These are phyloP conservation scores for Cryptococcus amylolentus DNA, from an alignment of 1,284 basidiomycete genomes.

Conservation along the genomic window DNA sequence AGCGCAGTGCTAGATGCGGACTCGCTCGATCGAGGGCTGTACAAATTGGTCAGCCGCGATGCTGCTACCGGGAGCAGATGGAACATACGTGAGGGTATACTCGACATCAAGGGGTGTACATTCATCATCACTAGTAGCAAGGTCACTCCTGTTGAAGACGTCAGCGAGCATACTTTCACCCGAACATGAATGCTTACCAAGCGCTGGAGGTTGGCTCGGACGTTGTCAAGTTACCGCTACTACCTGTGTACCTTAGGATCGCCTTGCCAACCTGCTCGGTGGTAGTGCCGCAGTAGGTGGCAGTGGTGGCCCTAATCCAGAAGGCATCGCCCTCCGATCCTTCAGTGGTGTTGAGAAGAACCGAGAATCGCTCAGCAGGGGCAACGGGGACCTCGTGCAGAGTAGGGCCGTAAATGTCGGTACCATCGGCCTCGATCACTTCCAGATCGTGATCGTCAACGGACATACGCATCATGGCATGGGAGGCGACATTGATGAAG, in stretches of 20 bases:
- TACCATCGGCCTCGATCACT: slow-evolving; percentile 33
- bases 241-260: neutral
- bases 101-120: slow-evolving; percentile 18
- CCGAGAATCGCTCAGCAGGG: slow-evolving; percentile 37
- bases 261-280: neutral
- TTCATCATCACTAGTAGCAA: neutral
- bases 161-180: neutral
- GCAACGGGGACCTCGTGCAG: slow-evolving; percentile 23
- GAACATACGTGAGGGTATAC: slow-evolving; percentile 11
- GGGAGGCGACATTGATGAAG: slow-evolving; percentile 25
- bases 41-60: neutral
- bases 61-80: neutral
- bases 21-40: slow-evolving; percentile 26
- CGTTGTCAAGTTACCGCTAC: neutral
- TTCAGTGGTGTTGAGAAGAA: slow-evolving; percentile 32
- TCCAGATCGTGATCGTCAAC: slow-evolving; percentile 29
- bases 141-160: neutral
- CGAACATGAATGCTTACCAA: slow-evolving; percentile 1
- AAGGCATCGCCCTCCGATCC: slow-evolving; percentile 21
- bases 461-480: slow-evolving; percentile 14
- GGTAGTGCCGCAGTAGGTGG: neutral
- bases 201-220: neutral
- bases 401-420: slow-evolving; percentile 17
- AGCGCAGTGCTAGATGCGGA: slow-evolving; percentile 17
- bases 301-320: slow-evolving; percentile 30